Evolutionary conservation across 108 stramenopile species (phyloP), one percentile per base, ranked within the genome.

Genomic region (Nitzschia sp.): DNA sequence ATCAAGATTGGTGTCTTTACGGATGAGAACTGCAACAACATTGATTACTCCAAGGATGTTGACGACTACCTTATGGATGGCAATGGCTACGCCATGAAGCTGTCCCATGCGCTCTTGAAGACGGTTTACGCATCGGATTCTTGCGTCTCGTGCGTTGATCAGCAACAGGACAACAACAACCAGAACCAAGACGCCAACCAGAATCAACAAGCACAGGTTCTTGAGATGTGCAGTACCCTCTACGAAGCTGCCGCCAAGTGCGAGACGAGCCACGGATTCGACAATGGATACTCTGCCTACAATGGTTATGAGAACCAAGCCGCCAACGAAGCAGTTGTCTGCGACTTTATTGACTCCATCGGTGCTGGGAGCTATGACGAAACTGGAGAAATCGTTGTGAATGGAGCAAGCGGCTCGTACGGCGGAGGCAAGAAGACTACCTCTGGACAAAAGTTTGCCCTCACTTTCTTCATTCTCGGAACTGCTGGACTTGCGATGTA

Each of bases 1-100:
- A 92, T 95, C 77, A 92, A 92, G 75, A 92, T 95, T 75, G 93
- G 89, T 75, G 79, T 95, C 54, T 95, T 92, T 61, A 75, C 76
- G 13, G 93, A 95, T 66, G 76, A 90, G 63, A 24, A 89, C 15
- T 95, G 93, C 76, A 71, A 67, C 49, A 45, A 64, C 33, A 73
- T 64, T 26, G 87, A 89, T 31, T 67, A 84, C 32, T 64, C 49
- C 71, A 81, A 75, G 70, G 86, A 89, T 59, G 79, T 92, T 47
- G 85, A 91, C 35, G 80, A 84, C 65, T 89, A 87, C 79, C 76
- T 95, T 48, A 64, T 66, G 66, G 69, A 72, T 48, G 80, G 68
- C 24, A 82, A 86, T 35, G 87, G 81, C 23, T 19, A 33, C 34
- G 32, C 46, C 42, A 77, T 88, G 71, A 84, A 88, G 70, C 77